Base-by-base conservation (phyloP, 345 rosid species). In the Jatropha curcas region DNA sequence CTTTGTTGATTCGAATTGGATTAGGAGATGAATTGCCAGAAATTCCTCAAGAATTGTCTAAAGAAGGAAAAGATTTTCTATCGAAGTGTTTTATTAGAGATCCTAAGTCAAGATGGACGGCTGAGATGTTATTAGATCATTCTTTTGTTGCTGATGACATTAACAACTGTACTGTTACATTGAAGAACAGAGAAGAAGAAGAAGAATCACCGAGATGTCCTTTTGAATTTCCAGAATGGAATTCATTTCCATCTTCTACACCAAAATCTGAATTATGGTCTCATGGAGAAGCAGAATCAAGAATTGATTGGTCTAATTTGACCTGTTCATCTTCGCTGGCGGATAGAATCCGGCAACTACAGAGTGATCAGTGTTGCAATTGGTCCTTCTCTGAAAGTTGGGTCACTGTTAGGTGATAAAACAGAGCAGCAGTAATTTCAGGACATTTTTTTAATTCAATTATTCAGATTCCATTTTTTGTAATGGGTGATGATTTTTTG, bases 121-220 rank as follows among this genome's bases (percentile, higher is more conserved):
- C 83, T 12, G 81, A 67, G 25, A 79, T 76, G 85, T 56, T 82
- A 2, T 19, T 82, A 57, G 35, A 71, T 31, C 85, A 82, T 58
- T 80, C 81, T 8, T 83, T 80, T 52, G 72, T 71, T 10, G 52
- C 70, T 27, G 28, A 24, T 7, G n/a, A 9, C 39, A 30, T 7
- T 27, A 59, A n/a, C n/a, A n/a, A n/a, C n/a, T n/a, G 45, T 41
- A 41, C 69, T 53, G 48, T 61, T 43, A 30, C 74, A 62, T 68
- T 69, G 35, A 68, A 69, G 55, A 37, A 33, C 27, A 8, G 8
- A 2, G 46, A 63, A 13, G 39, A 46, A 22, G 58, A 13, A 28
- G 10, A 59, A 34, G 7, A 67, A 19, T 74, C 77, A 19, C 79
- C 79, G 1, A 70, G 74, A 30, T 30, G 79, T 16, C 79, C 74